Percentiles rank a stretch among this genome's conserved stretches.
These are phyloP conservation scores for Penicillium sclerotiorum DNA, from an alignment of 2,329 filamentous ascomycete genomes.

Conservation along the genomic window DNA sequence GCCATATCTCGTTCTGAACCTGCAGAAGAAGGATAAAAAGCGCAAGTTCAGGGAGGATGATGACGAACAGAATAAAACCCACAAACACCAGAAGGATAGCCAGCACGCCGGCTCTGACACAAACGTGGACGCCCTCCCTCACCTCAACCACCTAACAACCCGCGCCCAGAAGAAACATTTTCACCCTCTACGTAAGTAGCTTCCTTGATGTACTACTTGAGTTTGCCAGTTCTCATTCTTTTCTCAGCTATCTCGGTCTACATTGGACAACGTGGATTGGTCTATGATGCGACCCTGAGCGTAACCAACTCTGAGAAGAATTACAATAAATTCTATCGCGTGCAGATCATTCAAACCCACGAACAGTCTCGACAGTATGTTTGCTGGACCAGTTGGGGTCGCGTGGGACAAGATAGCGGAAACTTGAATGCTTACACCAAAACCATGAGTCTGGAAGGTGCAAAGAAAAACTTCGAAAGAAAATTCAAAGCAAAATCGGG, in stretches of 20 bases:
- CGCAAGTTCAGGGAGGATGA: too few species aligned
- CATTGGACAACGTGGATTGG: constrained; percentile 53
- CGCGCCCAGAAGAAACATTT: too few species aligned
- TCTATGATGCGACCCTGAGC: constrained; percentile 79
- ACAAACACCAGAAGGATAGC: too few species aligned
- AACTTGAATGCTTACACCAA: background rate
- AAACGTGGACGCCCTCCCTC: too few species aligned
- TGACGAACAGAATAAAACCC: too few species aligned
- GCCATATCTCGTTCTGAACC: constrained; percentile 43
- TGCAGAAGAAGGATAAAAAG: constrained; percentile 28
- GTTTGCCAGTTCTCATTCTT: too few species aligned
- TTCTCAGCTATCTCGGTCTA: constrained; percentile 68
- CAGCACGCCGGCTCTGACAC: too few species aligned
- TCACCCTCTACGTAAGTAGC: too few species aligned
- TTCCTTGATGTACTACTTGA: too few species aligned
- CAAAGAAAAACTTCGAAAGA: constrained; percentile 51
- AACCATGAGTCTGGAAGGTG: constrained; percentile 43
- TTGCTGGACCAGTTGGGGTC: constrained; percentile 79
- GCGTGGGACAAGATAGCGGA: constrained; percentile 61
- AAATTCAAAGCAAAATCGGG: constrained; percentile 63
- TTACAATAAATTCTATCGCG: constrained; percentile 80
- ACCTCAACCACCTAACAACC: too few species aligned
- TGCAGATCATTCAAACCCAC: constrained; percentile 60
- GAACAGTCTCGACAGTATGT: constrained; percentile 45
- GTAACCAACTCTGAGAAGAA: constrained; percentile 72